Evolutionary conservation across 495 filamentous ascomycete genomes (phyloP).

Genomic region (Baudoinia panamericana): DNA sequence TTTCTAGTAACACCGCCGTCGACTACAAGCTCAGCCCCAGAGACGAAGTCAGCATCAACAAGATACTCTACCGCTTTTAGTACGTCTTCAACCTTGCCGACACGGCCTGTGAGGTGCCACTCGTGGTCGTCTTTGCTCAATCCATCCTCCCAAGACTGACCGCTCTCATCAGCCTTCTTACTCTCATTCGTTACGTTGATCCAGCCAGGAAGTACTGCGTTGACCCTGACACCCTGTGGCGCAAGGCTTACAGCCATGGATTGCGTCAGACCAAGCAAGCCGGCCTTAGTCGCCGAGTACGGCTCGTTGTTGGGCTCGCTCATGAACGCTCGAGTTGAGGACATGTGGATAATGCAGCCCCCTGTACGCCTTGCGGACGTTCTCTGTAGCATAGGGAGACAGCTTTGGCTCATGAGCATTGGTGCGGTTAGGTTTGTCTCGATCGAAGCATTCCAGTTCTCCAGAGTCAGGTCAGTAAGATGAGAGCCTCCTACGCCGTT

Average conservation of each 20-base stretch:
- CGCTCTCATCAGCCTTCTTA: constrained; percentile 19
- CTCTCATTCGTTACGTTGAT: constrained; percentile 24
- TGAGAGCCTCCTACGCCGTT: constrained; percentile 6
- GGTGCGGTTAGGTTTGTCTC: constrained; percentile 19
- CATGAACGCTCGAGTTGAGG: constrained; percentile 25
- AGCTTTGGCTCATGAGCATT: constrained; percentile 17
- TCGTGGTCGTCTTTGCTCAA: constrained; percentile 20
- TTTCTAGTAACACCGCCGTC: constrained; percentile 25
- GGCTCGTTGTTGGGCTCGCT: constrained; percentile 23
- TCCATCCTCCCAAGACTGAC: constrained; percentile 20
- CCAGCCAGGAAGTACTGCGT: constrained; percentile 26
- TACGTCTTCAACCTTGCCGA: constrained; percentile 24
- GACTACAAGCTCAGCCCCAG: constrained; percentile 22
- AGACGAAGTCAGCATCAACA: constrained; percentile 20
- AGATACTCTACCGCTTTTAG: constrained; percentile 25
- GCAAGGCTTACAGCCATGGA: constrained; percentile 21
- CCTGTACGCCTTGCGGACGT: neutral
- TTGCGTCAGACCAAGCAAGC: constrained; percentile 23
- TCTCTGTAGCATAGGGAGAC: constrained; percentile 14
- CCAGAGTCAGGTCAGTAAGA: constrained; percentile 10
- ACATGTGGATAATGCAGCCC: constrained; percentile 24
- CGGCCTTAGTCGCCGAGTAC: constrained; percentile 23
- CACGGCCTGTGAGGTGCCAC: constrained; percentile 23
- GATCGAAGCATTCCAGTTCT: constrained; percentile 18
- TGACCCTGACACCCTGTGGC: constrained; percentile 20